phyloP scores from a whole-genome alignment of 2,329 filamentous ascomycete genomes.

The Fusarium mexicanum region DNA sequence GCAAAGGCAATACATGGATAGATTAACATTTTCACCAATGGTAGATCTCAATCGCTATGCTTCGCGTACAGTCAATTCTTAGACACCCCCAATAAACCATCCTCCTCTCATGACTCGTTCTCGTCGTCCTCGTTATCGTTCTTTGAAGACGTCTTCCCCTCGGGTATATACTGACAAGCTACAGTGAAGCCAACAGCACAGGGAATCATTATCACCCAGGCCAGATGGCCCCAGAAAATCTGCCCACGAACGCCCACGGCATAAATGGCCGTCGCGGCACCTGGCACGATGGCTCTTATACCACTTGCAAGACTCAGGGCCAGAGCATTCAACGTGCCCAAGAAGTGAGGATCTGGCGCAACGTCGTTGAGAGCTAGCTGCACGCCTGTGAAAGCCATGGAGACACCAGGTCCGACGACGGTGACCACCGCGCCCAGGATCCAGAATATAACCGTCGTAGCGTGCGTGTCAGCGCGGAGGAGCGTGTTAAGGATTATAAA shows the following conservation, averaged over 20 bases:
- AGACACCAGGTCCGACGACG: constrained; percentile 68
- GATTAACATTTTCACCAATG: background rate
- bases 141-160: constrained; percentile 35
- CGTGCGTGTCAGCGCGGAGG: constrained; percentile 49
- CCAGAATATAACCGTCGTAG: constrained; percentile 64
- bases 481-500: constrained; percentile 66
- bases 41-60: background rate
- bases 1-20: background rate
- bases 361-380: constrained; percentile 82
- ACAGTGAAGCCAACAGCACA: constrained; percentile 43
- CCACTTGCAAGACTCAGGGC: constrained; percentile 67
- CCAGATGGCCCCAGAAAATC: constrained; percentile 68
- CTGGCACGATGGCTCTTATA: constrained; percentile 73
- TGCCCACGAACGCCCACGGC: constrained; percentile 72
- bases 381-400: constrained; percentile 75
- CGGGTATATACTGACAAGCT: constrained; percentile 42
- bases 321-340: constrained; percentile 76
- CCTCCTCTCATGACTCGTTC: background rate
- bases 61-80: too few relatives aligned
- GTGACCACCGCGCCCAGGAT: constrained; percentile 52
- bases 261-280: constrained; percentile 72
- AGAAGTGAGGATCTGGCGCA: constrained; percentile 68
- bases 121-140: constrained; percentile 21
- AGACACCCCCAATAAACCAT: background rate
- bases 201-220: constrained; percentile 48